Conservation (phyloP, 441 rosid species). For the Populus hybrid region DNA sequence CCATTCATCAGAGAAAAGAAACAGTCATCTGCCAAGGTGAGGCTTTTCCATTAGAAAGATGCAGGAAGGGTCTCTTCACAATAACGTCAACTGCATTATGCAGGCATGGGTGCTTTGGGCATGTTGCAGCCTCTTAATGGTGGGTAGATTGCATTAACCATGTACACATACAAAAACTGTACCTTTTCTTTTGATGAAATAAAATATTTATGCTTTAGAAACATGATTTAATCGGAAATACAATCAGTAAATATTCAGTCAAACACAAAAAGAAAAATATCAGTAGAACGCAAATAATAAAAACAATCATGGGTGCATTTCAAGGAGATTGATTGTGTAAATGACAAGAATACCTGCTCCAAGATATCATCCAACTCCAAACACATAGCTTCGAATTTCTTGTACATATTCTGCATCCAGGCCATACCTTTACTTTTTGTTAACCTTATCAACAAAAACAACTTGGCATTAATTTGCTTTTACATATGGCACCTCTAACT, state of each 20-base stretch:
- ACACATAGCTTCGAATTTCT: slow-evolving; percentile 30
- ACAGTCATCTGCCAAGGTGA: too few species aligned
- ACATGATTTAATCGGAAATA: not conserved
- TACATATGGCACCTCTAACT: not conserved
- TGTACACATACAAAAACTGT: not conserved
- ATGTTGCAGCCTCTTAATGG: not conserved
- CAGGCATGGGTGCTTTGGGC: not conserved
- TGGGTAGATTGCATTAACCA: not conserved
- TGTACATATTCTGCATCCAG: slow-evolving; percentile 25
- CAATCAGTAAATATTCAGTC: not conserved
- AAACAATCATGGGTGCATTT: not conserved
- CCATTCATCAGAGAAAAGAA: too few species aligned
- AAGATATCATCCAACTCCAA: slow-evolving; percentile 24
- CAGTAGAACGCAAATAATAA: not conserved
- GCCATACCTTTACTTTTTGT: slow-evolving; percentile 9
- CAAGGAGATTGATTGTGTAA: not conserved
- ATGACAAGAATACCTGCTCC: slow-evolving; percentile 23
- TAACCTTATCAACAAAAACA: slow-evolving; percentile 14
- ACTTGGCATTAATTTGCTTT: not conserved
- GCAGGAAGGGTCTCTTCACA: too few species aligned
- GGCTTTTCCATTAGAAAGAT: too few species aligned
- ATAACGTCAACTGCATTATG: not conserved
- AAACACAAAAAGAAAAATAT: too few species aligned
- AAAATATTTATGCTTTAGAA: not conserved
- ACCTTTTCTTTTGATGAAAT: too few species aligned